Conservation (phyloP, 139 green algal genomes). For the Tetradesmus obliquus region DNA sequence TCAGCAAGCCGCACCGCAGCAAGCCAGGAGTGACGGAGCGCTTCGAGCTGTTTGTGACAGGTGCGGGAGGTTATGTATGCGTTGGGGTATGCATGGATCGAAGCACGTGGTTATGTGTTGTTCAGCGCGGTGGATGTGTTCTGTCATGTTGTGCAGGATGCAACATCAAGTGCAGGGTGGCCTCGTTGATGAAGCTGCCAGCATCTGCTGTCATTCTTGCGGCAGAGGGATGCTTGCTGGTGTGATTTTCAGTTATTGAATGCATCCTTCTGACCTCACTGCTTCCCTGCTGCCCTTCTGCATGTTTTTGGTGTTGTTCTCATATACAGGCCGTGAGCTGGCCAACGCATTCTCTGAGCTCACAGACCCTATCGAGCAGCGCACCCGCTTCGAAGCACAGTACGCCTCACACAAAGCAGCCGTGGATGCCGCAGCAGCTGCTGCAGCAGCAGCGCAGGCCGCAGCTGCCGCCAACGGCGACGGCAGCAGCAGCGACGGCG, state of each 20-base stretch:
- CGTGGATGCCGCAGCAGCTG: constrained; percentile 34
- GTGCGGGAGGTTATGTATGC: constrained; percentile 48
- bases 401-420: constrained; percentile 59
- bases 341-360: constrained; percentile 98
- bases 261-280: too few relatives aligned
- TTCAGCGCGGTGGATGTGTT: neutral
- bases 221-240: too few relatives aligned
- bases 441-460: constrained; percentile 17
- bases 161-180: too few relatives aligned
- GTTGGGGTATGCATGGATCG: neutral
- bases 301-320: too few relatives aligned
- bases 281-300: neutral
- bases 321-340: constrained; percentile 94
- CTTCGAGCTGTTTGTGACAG: constrained; percentile 98
- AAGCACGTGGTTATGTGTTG: neutral
- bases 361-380: constrained; percentile 97
- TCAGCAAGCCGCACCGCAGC: constrained; percentile 94
- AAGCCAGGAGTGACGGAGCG: constrained; percentile 89
- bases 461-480: neutral
- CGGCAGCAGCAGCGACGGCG: constrained; percentile 28
- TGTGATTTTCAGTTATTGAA: too few relatives aligned
- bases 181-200: too few relatives aligned
- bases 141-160: too few relatives aligned
- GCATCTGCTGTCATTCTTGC: neutral
- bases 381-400: constrained; percentile 91